Evolutionary conservation across 169 alveolate species (phyloP).

Genomic region (Plasmodium relictum): DNA sequence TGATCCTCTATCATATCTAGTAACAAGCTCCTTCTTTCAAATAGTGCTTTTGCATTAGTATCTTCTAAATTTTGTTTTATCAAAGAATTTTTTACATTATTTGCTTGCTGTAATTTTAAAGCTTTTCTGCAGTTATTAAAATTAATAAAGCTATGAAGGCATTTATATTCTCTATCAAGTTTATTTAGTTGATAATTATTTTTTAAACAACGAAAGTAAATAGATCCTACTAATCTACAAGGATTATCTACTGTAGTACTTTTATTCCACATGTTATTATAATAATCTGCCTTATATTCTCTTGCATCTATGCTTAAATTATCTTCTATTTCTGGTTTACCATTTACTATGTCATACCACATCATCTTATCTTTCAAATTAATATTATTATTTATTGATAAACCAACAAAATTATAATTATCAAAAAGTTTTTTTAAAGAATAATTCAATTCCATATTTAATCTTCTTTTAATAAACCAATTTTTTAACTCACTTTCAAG

Average conservation of each 20-base stretch:
- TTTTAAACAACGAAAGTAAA: conserved; percentile 85
- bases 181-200: conserved; percentile 77
- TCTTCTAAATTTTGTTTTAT: conserved; percentile 82
- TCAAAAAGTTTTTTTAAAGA: conserved; percentile 80
- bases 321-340: conserved; percentile 89
- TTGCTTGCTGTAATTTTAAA: conserved; percentile 80
- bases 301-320: conserved; percentile 87
- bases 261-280: conserved; percentile 83
- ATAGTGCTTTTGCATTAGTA: conserved; percentile 77
- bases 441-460: conserved; percentile 84
- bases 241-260: conserved; percentile 89
- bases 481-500: conserved; percentile 84
- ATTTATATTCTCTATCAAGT: conserved; percentile 70
- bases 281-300: conserved; percentile 90
- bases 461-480: conserved; percentile 86
- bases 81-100: conserved; percentile 78
- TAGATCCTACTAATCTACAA: conserved; percentile 86
- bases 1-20: conserved; percentile 29
- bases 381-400: conserved; percentile 81
- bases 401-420: conserved; percentile 83
- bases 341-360: conserved; percentile 87
- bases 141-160: conserved; percentile 75
- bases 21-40: conserved; percentile 65
- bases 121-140: conserved; percentile 84
- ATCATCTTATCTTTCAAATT: conserved; percentile 80